Conservation (phyloP, 176 grass and related monocot species). For the Oryza glaberrima region DNA sequence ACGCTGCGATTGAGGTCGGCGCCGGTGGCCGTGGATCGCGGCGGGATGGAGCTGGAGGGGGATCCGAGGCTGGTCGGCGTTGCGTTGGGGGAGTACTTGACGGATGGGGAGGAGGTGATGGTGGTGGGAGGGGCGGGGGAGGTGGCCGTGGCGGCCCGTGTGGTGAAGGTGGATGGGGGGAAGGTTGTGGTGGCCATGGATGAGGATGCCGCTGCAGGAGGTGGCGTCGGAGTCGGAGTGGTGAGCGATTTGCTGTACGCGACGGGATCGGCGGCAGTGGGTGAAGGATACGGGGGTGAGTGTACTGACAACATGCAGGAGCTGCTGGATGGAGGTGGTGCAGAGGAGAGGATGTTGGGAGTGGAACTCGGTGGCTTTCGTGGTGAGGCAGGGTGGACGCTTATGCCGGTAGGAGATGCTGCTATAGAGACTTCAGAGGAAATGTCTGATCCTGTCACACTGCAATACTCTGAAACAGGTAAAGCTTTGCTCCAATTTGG, state of each 20-base stretch:
- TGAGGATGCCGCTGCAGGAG: not conserved
- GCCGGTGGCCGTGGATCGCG: not conserved
- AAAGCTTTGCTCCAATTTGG: not conserved
- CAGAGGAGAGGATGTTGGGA: not conserved
- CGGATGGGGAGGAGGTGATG: conserved; percentile 5
- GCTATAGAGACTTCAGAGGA: not conserved
- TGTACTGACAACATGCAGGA: not conserved
- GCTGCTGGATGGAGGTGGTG: not conserved
- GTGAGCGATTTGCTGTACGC: not conserved
- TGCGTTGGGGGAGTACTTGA: not conserved
- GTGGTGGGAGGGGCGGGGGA: not conserved
- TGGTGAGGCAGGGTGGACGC: not conserved
- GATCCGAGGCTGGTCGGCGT: not conserved
- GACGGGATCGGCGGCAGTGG: not conserved
- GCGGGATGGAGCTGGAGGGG: not conserved
- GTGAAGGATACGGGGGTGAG: not conserved
- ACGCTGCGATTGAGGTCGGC: conserved; percentile 13
- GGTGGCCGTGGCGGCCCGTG: not conserved
- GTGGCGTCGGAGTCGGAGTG: too few relatives aligned
- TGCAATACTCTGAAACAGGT: not conserved
- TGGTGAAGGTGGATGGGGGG: not conserved
- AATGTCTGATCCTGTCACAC: not conserved
- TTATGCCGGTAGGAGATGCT: not conserved
- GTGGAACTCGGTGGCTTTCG: not conserved
- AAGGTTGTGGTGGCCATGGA: not conserved